Percentiles rank a stretch among this genome's conserved stretches.
phyloP scores from a whole-genome alignment of 1,284 basidiomycete species.

The Marasmius fiardii region DNA sequence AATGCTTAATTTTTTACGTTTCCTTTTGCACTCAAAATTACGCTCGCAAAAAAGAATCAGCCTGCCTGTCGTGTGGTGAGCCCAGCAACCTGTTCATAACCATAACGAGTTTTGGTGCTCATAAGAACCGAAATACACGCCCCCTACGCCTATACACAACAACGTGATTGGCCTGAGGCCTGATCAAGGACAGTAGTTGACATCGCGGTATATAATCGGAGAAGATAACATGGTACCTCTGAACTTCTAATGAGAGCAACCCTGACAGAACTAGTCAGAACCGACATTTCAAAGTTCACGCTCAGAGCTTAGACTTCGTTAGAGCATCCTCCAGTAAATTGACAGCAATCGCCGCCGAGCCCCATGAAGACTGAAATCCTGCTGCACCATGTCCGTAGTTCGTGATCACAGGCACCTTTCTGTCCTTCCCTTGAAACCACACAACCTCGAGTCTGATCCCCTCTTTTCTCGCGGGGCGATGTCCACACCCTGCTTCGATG shows the following conservation, averaged over 20 bases:
- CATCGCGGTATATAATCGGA: no score
- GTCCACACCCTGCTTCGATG: slow-evolving; percentile 69
- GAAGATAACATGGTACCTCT: no score
- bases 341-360: slow-evolving; percentile 48
- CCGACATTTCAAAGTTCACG: no score
- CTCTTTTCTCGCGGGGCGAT: slow-evolving; percentile 69
- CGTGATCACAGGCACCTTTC: slow-evolving; percentile 28
- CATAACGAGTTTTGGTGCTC: neutral
- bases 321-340: slow-evolving; percentile 40
- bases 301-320: slow-evolving; percentile 6
- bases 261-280: neutral
- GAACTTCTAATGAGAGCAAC: no score
- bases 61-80: no score
- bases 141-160: neutral
- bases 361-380: slow-evolving; percentile 64
- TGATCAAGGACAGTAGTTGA: no score
- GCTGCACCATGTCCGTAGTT: slow-evolving; percentile 56
- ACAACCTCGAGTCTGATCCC: slow-evolving; percentile 59
- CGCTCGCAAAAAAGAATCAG: no score
- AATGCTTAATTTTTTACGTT: no score
- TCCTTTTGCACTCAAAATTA: no score
- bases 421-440: slow-evolving; percentile 21
- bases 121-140: neutral
- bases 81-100: slow-evolving; percentile 48
- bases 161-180: no score